Percentiles rank a stretch among this genome's conserved stretches.
These are phyloP conservation scores for Eucalyptus tenuipes DNA, from an alignment of 345 rosid species.

Conservation along the genomic window DNA sequence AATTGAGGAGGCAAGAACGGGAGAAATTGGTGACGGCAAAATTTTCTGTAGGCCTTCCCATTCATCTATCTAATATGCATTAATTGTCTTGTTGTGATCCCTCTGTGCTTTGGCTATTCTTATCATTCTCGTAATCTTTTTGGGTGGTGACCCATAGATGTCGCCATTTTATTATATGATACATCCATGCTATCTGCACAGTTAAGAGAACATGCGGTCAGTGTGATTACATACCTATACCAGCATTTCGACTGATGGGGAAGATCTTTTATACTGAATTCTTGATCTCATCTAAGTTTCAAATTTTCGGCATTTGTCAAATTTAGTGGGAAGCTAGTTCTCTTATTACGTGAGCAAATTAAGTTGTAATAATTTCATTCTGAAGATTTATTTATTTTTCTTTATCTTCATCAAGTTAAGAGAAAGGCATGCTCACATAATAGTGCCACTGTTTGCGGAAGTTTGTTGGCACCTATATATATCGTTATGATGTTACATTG, in stretches of 20 bases:
- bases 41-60: conserved; percentile 44
- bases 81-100: background rate
- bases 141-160: background rate
- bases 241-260: background rate
- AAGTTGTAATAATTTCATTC: background rate
- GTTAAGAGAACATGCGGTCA: background rate
- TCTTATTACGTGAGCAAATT: background rate
- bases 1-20: conserved; percentile 64
- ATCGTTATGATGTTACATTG: background rate
- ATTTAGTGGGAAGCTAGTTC: background rate
- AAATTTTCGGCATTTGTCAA: background rate
- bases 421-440: background rate
- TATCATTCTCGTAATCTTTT: background rate
- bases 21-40: conserved; percentile 92
- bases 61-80: background rate
- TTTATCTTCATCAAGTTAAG: background rate
- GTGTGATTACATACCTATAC: background rate
- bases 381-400: background rate
- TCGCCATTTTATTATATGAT: background rate
- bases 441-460: background rate
- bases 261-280: background rate
- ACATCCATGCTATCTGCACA: background rate
- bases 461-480: background rate
- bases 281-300: background rate
- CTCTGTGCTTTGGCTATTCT: background rate